A percentile compares a stretch with the other conserved stretches of the same genome.
Evolutionary conservation across 768 basidiomycete species (phyloP).

Genomic region (Rhodotorula toruloides): DNA sequence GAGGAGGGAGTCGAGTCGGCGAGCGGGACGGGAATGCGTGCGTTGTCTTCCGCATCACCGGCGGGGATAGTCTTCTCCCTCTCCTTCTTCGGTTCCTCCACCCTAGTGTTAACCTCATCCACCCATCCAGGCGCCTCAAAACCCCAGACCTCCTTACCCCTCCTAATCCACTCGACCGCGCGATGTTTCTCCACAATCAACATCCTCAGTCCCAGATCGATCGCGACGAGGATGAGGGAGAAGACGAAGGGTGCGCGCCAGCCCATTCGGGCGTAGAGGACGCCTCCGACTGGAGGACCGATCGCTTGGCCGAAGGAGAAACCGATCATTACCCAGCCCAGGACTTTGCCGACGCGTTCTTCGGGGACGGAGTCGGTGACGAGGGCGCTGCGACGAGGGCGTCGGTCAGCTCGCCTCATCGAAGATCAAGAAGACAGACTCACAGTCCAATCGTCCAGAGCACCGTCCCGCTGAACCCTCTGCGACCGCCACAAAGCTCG

Average conservation of each 20-base stretch:
- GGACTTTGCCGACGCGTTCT: conserved; percentile 25
- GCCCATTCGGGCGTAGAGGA: conserved; percentile 26
- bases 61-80: background rate
- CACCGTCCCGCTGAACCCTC: background rate
- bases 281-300: conserved; percentile 27
- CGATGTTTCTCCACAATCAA: conserved; percentile 36
- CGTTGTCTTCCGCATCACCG: background rate
- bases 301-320: conserved; percentile 15
- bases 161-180: conserved; percentile 17
- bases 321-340: conserved; percentile 32
- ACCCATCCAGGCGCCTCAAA: conserved; percentile 38
- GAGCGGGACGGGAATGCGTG: background rate
- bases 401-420: no score
- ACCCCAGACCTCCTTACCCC: conserved; percentile 4
- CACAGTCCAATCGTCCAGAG: conserved; percentile 25
- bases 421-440: background rate
- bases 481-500: background rate
- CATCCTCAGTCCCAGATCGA: conserved; percentile 34
- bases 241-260: conserved; percentile 37
- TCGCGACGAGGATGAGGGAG: conserved; percentile 23
- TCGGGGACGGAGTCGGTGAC: conserved; percentile 32
- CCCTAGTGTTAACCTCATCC: background rate
- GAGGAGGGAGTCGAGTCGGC: background rate
- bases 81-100: background rate
- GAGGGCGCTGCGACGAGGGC: conserved; percentile 13